Conservation (phyloP, 2,329 filamentous ascomycete genomes). For the Hymenoscyphus repandus region DNA sequence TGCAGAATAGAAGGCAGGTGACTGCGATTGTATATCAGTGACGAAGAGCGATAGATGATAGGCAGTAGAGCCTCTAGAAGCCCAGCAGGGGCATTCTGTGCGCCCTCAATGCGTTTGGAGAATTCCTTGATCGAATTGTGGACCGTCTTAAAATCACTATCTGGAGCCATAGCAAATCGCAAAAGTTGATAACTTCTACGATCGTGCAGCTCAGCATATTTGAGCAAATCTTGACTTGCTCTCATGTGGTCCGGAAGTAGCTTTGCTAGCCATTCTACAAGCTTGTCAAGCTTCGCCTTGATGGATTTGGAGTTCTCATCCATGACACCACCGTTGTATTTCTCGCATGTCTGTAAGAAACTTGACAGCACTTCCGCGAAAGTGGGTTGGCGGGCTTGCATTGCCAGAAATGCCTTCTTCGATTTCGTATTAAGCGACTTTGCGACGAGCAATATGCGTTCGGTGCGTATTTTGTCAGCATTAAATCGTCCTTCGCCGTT, state of each 20-base stretch:
- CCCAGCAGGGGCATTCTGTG: slow-evolving; percentile 49
- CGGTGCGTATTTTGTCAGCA: slow-evolving; percentile 71
- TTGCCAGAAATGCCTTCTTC: slow-evolving; percentile 81
- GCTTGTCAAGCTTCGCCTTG: slow-evolving; percentile 65
- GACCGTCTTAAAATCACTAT: slow-evolving; percentile 89
- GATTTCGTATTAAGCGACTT: slow-evolving; percentile 72
- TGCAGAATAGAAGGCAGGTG: slow-evolving; percentile 88
- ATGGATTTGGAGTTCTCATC: slow-evolving; percentile 62
- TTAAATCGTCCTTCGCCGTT: slow-evolving; percentile 47
- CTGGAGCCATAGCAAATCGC: slow-evolving; percentile 75
- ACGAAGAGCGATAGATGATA: slow-evolving; percentile 75
- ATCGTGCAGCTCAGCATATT: slow-evolving; percentile 87
- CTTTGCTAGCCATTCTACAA: slow-evolving; percentile 67
- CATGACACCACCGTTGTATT: slow-evolving; percentile 82
- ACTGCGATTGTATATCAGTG: slow-evolving; percentile 88
- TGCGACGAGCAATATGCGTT: slow-evolving; percentile 77
- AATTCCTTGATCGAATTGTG: slow-evolving; percentile 87
- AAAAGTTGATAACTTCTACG: slow-evolving; percentile 85
- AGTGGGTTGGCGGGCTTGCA: slow-evolving; percentile 72
- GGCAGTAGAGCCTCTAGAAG: slow-evolving; percentile 77
- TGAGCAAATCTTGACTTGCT: slow-evolving; percentile 73
- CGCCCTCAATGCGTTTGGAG: slow-evolving; percentile 70
- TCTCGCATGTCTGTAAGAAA: slow-evolving; percentile 81
- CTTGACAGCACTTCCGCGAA: slow-evolving; percentile 68
- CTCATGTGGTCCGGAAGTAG: slow-evolving; percentile 71